A percentile compares a stretch with the other conserved stretches of the same genome.
Conservation (phyloP, 331 rosid genomes). For the Ulmus americana region DNA sequence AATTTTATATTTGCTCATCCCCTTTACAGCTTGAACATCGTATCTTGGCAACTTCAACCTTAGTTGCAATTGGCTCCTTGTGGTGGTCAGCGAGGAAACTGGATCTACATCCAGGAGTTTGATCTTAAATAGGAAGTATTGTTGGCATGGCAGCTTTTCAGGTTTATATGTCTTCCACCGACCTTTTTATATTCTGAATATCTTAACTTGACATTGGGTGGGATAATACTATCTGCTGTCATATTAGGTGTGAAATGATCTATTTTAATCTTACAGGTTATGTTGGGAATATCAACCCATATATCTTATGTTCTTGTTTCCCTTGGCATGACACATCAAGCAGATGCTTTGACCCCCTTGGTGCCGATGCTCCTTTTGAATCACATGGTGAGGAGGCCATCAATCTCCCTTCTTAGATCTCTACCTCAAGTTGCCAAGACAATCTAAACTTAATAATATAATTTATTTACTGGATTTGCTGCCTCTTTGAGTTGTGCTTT, state of each 20-base stretch:
- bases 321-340: slow-evolving; percentile 85
- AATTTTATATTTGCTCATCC: too few species aligned
- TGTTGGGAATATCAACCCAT: slow-evolving; percentile 68
- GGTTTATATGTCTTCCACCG: slow-evolving; percentile 28
- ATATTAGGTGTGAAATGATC: too few species aligned
- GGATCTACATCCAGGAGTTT: slow-evolving; percentile 68
- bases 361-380: slow-evolving; percentile 58
- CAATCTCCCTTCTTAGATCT: slow-evolving; percentile 57
- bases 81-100: slow-evolving; percentile 77
- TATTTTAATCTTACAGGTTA: slow-evolving; percentile 39
- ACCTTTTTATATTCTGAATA: background rate
- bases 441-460: slow-evolving; percentile 24
- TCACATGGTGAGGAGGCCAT: slow-evolving; percentile 74
- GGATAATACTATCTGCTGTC: too few species aligned
- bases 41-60: slow-evolving; percentile 61
- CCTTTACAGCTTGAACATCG: slow-evolving; percentile 77
- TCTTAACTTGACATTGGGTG: background rate
- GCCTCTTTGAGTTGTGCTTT: too few species aligned
- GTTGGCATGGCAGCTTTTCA: slow-evolving; percentile 82
- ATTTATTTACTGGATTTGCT: background rate
- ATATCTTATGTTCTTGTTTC: slow-evolving; percentile 77
- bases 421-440: slow-evolving; percentile 60
- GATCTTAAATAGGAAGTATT: slow-evolving; percentile 49
- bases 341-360: slow-evolving; percentile 82
- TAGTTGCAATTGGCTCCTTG: slow-evolving; percentile 48